Evolutionary conservation across 2,329 filamentous ascomycete species (phyloP), one percentile per base, ranked within the genome.

Genomic region (Pseudogymnoascus sp.): DNA sequence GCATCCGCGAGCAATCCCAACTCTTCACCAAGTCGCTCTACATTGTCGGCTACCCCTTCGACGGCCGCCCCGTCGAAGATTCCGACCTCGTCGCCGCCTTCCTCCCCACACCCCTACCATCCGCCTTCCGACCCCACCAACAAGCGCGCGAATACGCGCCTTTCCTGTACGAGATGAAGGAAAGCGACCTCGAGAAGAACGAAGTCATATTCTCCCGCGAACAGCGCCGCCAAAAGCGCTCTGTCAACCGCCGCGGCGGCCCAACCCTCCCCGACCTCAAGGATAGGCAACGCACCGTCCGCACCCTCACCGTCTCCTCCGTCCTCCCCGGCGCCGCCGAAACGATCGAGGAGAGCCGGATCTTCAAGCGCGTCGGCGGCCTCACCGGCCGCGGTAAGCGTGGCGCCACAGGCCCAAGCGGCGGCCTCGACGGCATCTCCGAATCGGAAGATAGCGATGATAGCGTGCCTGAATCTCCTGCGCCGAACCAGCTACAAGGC

Each of bases 191-290:
- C 47, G 93, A 97, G 75, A 85, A 89, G 66, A 93, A 93, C 62
- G 95, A 99, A 74, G 85, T 93, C 31, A 95, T 93, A 40, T 93
- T 97, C 70, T 93, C 95, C 64, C 86, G 95, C 68, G 95, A 99
- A 74, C 93, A 97, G 75, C 83, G 95, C 69, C 86, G 93, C 61
- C 93, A 97, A 77, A 99, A 99, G 78, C 86, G 95, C 59, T 96
- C 95, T 6, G 90, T 96, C 70, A 97, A 97, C 74, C 84, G 95
- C 66, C 86, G 95, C 70, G 95, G 95, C 67, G 95, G 95, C 0
- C 95, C 95, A 5, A 89, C 91, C 65, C 79, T 99, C 42, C 95
- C 95, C n/a, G 95, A 99, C 76, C 85, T 99, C 64, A 96, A 96
- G 74, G 95, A 99, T 70, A 85, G 93, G 62, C 93, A 95, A 76